Evolutionary conservation across 345 rosid genomes (phyloP), one percentile per base, ranked within the genome.

Genomic region (Corchorus olitorius): DNA sequence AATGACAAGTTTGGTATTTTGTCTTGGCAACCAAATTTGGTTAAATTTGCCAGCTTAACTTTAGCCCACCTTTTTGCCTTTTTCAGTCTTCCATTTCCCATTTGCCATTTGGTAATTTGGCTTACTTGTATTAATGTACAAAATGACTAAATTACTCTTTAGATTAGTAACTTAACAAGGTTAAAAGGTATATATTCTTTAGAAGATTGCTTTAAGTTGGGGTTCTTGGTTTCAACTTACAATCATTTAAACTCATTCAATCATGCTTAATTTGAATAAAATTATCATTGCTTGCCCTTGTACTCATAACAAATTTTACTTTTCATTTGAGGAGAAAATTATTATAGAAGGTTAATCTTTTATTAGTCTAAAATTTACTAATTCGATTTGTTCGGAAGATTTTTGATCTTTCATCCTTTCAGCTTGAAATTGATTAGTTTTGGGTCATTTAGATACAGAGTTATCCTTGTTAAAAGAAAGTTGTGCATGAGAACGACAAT

Each of bases 11-110:
- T 67, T 67, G 69, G 63, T 22, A 3, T 54, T 62, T 84, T 75
- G 74, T 69, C 45, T 13, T 56, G 73, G 27, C 69, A 70, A 64
- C 79, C 76, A 74, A 70, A 65, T 75, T 79, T 74, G 75, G 77
- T 66, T 76, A 72, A 53, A 62, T 33, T 35, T 6, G 10, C 8
- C 63, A 33, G 53, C 75, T 34, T 81, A 78, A 75, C 76, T 49
- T 15, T 5, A 50, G 81, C 87, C 82, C 35, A 27, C 73, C 14
- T 35, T 64, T 20, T 79, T 52, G 22, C 73, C 50, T 37, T 72
- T 67, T 64, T 14, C 13, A 17, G 22, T 48, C 55, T 69, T 41
- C 37, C 65, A 13, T 72, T 78, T 65, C 67, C 66, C 76, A 65
- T 78, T 27, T 43, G 0, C 15, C 37, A 0, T 10, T 19, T 54